Evolutionary conservation across 352 stramenopile species (phyloP).

Genomic region (Phytophthora constricta): DNA sequence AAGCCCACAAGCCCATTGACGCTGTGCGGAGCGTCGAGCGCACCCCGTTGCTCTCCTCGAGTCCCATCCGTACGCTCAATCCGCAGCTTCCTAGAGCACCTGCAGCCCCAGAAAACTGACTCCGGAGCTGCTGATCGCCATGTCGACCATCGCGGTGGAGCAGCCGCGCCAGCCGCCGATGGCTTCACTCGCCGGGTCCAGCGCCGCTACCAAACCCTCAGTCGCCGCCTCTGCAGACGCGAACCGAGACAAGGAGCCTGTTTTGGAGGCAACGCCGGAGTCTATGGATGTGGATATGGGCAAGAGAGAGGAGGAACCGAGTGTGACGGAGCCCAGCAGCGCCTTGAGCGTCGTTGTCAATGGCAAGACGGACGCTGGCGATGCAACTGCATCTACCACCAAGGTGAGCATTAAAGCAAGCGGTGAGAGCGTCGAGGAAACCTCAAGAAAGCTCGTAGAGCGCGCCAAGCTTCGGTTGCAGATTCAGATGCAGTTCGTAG

Average conservation of each 20-base stretch:
- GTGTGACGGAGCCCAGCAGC: conserved; percentile 1
- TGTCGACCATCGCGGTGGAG: conserved; percentile 42
- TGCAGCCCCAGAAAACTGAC: not conserved
- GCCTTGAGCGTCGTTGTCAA: conserved; percentile 11
- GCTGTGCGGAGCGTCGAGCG: not conserved
- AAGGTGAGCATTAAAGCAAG: conserved; percentile 14
- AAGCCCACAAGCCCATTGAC: not conserved
- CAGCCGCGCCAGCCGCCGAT: conserved; percentile 34
- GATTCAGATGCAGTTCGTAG: conserved; percentile 77
- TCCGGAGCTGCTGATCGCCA: not conserved
- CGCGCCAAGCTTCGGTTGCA: conserved; percentile 46
- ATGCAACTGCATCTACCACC: not conserved
- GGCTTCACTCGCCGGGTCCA: conserved; percentile 20
- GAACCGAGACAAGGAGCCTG: conserved; percentile 20
- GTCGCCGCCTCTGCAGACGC: not conserved
- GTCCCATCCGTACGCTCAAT: not conserved
- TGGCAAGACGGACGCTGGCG: conserved; percentile 14
- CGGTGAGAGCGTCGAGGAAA: conserved; percentile 31
- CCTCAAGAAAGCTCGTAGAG: conserved; percentile 41
- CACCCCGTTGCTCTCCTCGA: not conserved
- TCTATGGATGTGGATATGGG: conserved; percentile 29
- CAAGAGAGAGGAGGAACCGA: conserved; percentile 7
- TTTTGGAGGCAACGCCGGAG: conserved; percentile 4
- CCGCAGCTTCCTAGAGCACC: no score
- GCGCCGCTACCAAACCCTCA: conserved; percentile 17